These are phyloP conservation scores for Excoecaria cochinchinensis DNA, from an alignment of 345 rosid genomes.

Conservation along the genomic window DNA sequence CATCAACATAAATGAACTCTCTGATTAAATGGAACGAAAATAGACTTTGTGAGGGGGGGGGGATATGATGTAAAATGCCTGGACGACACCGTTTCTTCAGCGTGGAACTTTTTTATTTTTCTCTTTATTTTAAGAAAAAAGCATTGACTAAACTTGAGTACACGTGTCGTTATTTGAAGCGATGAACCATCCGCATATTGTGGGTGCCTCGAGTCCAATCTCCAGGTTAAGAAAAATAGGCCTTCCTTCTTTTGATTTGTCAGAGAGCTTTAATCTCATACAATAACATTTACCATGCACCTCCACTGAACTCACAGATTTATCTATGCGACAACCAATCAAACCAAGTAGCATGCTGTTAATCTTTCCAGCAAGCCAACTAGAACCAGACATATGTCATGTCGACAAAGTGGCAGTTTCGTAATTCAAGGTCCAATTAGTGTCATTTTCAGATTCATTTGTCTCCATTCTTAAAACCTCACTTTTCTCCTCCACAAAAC, in stretches of 20 bases:
- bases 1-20: too few relatives aligned
- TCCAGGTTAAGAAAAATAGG: not conserved
- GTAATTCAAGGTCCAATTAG: constrained; percentile 17
- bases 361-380: not conserved
- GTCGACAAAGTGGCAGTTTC: constrained; percentile 18
- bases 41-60: not conserved
- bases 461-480: constrained; percentile 40
- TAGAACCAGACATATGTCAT: not conserved
- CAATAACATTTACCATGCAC: not conserved
- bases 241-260: not conserved
- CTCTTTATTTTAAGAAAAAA: not conserved
- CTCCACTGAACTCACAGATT: not conserved
- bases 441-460: not conserved
- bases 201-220: constrained; percentile 17
- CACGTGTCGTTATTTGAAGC: constrained; percentile 8
- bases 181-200: constrained; percentile 7
- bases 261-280: not conserved
- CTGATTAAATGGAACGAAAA: too few relatives aligned
- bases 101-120: not conserved
- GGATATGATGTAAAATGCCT: too few relatives aligned
- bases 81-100: too few relatives aligned
- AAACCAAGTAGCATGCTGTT: not conserved
- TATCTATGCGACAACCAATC: not conserved
- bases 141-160: too few relatives aligned
- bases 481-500: not conserved